Base-by-base conservation (phyloP, 2,329 filamentous ascomycete species). In the Diplodia sapinea region DNA sequence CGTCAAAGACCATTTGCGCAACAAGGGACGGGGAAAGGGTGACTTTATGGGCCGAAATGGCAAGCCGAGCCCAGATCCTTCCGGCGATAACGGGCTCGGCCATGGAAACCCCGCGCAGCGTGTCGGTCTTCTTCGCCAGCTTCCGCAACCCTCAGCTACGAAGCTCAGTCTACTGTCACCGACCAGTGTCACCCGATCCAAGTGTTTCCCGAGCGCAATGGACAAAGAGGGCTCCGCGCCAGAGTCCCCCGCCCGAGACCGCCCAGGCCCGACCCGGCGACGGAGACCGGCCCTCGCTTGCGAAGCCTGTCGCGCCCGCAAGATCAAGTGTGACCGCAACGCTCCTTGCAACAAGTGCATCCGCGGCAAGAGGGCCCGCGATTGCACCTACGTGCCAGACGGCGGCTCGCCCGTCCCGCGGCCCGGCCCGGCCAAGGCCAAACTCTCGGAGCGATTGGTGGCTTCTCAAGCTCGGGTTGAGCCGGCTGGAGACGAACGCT, bases 241-340 rank as follows among this genome's bases (percentile, higher is more conserved):
- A 8, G n/a, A 43, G 2, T 33, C 31, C 8, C 31, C 31, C 31
- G 31, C 31, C 31, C 31, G 5, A 3, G 40, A 43, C 3, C 11
- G 54, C 54, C 31, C 31, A 23, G 33, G 70, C 71, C 50, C 73
- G 70, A 61, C 68, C 71, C n/a, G 43, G 43, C 43, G 43, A 13
- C 72, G 72, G 12, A 69, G 73, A 17, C 73, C 73, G 31, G 70
- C 73, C 12, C 69, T 74, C 9, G 74, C 72, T 4, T 75, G 73
- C 56, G 57, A 74, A n/a, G 68, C 70, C 29, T 75, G 73, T 55
- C 70, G 73, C 49, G 70, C 71, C 23, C 74, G 73, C 67, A 75
- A 75, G 43, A 65, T 74, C 29, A 74, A 74, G 50, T 75, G 73
- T 59, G 72, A 75, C 57, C 72, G 73, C 11, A 69, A 65, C 36